Evolutionary conservation across 768 basidiomycete species (phyloP).

Genomic region (Mrakia hoshinonis): DNA sequence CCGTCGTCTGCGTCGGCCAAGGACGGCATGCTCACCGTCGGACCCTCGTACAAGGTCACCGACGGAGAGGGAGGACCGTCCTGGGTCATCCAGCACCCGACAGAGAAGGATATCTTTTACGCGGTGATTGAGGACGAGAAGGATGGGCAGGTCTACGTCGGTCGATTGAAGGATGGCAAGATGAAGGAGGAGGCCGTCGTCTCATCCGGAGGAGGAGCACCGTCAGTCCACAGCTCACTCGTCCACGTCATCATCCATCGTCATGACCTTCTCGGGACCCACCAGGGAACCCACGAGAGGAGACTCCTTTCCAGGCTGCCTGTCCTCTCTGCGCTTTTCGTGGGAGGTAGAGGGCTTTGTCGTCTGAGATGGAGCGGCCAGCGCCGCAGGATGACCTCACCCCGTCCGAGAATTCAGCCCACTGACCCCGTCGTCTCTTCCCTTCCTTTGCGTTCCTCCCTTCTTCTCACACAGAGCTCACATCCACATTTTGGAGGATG

Average conservation of each 20-base stretch:
- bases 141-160: constrained; percentile 12
- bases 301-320: not conserved
- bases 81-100: constrained; percentile 25
- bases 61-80: not conserved
- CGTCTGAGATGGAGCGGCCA: constrained; percentile 1
- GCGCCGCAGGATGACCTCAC: not conserved
- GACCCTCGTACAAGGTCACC: not conserved
- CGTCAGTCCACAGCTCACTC: not conserved
- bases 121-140: constrained; percentile 15
- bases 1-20: constrained; percentile 7
- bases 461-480: not conserved
- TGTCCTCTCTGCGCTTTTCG: too few species aligned
- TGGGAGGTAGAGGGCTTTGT: too few species aligned
- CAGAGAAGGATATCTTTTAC: constrained; percentile 15
- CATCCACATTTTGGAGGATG: not conserved
- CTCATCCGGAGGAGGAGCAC: not conserved
- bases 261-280: not conserved
- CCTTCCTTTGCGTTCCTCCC: not conserved
- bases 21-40: constrained; percentile 23
- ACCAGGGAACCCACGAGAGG: not conserved
- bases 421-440: not conserved
- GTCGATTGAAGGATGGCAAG: not conserved
- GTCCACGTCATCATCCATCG: too few species aligned
- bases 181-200: constrained; percentile 1
- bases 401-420: not conserved